Percentiles rank a stretch among this genome's conserved stretches.
These are phyloP conservation scores for Blastobotrys capitulatus DNA, from an alignment of 1,139 yeast species.

Conservation along the genomic window DNA sequence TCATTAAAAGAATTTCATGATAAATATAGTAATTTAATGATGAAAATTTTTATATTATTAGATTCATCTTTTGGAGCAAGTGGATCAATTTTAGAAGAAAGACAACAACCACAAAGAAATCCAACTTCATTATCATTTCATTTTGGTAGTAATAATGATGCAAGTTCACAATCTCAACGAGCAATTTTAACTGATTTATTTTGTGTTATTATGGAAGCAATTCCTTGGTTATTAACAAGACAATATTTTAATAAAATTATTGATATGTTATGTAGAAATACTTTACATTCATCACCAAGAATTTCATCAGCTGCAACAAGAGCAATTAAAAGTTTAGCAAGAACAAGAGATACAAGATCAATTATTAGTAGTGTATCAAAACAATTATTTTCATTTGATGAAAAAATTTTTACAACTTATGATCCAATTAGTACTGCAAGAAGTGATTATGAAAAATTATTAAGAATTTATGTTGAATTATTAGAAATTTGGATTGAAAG, in stretches of 20 bases:
- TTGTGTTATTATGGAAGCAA: conserved; percentile 59
- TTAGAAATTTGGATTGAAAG: conserved; percentile 76
- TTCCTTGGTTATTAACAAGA: conserved; percentile 61
- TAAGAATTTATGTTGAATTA: conserved; percentile 71
- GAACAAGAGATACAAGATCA: conserved; percentile 63
- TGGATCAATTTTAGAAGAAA: conserved; percentile 16
- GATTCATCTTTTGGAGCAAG: conserved; percentile 42
- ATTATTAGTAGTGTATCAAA: conserved; percentile 72
- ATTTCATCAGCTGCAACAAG: conserved; percentile 59
- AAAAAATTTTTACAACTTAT: conserved; percentile 37
- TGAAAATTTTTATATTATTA: conserved; percentile 50
- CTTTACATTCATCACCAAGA: conserved; percentile 58
- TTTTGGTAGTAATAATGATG: conserved; percentile 35
- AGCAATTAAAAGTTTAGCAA: conserved; percentile 61
- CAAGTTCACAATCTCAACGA: conserved; percentile 33
- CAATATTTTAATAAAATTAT: conserved; percentile 56
- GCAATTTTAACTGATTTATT: conserved; percentile 53
- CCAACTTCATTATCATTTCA: conserved; percentile 43
- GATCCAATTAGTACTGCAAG: conserved; percentile 48
- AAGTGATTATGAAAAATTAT: conserved; percentile 51
- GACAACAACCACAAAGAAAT: conserved; percentile 29
- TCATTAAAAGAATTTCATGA: conserved; percentile 47
- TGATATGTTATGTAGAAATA: conserved; percentile 70
- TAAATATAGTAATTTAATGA: conserved; percentile 64
- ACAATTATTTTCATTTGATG: conserved; percentile 74